Base-by-base conservation (phyloP, 1,139 yeast genomes). In the Zhuliangozyma parablackwelliae region DNA sequence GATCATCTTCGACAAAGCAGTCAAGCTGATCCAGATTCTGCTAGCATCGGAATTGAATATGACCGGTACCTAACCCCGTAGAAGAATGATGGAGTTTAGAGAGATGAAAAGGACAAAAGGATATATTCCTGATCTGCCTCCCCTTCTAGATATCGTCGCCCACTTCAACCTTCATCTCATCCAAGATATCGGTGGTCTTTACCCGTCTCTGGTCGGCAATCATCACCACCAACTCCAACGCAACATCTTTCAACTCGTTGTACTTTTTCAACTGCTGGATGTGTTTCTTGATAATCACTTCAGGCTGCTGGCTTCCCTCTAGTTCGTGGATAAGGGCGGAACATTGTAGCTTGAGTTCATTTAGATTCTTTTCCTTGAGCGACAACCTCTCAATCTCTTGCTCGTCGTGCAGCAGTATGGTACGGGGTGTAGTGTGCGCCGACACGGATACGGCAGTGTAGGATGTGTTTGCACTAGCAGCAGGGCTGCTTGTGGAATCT, bases 161-260 rank as follows among this genome's bases (percentile, higher is more conserved):
- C 21, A 50, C 40, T 29, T 58, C 59, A 21, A 55, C 43, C 34
- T 51, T 42, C 46, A 44, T 44, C 38, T 44, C 48, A 39, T 61
- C 59, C 29, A 75, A 50, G 20, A 74, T 64, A 38, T 69, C 74
- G 9, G 61, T 54, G 13, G 72, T 61, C 36, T 68, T 56, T 16
- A 69, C 55, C 33, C 66, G 57, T 37, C 74, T 59, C 42, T 69
- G 75, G 41, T 72, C 75, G 2, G 80, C 78, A 34, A 75, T 74
- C 64, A 72, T 59, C 26, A 72, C 63, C 21, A 75, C 67, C 41
- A 76, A 53, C 3, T 69, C 71, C 44, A 74, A 53, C 1, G 80
- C 79, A 12, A 70, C 63, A 47, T 74, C 80, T 43, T 69, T 68
- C 35, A 75, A 53, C 39, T 74, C 80, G 45, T 75, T 69, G 51